phyloP scores from a whole-genome alignment of 495 filamentous ascomycete genomes.

The Podospora bellae-mahoneyi region DNA sequence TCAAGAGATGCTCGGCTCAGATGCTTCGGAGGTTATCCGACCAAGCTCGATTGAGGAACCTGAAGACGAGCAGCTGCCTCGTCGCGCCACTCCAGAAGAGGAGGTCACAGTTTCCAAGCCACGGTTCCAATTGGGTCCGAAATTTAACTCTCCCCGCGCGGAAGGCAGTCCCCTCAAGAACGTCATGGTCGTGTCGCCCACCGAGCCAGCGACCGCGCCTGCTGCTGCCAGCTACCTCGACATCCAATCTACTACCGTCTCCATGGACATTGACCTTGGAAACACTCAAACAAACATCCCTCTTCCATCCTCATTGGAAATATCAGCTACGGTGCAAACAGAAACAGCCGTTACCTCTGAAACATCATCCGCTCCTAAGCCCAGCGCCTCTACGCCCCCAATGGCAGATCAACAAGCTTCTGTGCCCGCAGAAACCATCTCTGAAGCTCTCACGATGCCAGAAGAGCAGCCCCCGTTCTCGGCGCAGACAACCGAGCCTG shows the following conservation, averaged over 20 bases:
- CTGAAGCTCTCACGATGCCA: not conserved
- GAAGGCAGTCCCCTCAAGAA: slow-evolving; percentile 51
- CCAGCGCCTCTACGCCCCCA: not conserved
- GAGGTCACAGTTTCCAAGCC: slow-evolving; percentile 27
- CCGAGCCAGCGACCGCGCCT: slow-evolving; percentile 20
- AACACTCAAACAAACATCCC: not conserved
- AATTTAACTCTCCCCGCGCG: slow-evolving; percentile 24
- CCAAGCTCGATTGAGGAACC: slow-evolving; percentile 30
- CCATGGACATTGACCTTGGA: slow-evolving; percentile 14
- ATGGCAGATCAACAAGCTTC: not conserved
- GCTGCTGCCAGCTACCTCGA: slow-evolving; percentile 21
- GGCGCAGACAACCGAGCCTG: not conserved
- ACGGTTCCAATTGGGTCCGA: slow-evolving; percentile 23
- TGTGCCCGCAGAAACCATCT: no score
- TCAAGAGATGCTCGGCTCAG: slow-evolving; percentile 31
- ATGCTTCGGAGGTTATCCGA: slow-evolving; percentile 21
- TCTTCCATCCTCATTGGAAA: not conserved
- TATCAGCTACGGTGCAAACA: not conserved
- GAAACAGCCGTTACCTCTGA: not conserved
- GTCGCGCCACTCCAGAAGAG: slow-evolving; percentile 18
- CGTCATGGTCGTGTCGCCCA: slow-evolving; percentile 39
- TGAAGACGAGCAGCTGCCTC: slow-evolving; percentile 18
- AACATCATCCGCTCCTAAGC: not conserved
- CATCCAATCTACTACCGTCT: slow-evolving; percentile 5
- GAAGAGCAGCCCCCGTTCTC: not conserved